Conservation (phyloP, 148 eudicot genomes). For the Amaranthus palmeri region DNA sequence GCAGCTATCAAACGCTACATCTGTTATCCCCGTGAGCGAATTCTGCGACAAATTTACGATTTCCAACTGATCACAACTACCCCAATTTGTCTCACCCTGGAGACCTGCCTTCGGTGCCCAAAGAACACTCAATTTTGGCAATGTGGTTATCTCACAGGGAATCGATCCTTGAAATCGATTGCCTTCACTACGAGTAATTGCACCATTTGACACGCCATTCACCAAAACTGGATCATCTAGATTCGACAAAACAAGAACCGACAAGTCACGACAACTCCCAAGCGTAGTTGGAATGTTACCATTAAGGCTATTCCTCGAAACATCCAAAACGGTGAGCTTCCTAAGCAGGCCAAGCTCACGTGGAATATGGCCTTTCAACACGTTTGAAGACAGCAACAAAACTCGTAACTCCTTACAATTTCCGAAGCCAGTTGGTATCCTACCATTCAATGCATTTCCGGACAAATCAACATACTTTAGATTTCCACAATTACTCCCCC, state of each 20-base stretch:
- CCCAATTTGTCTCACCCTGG: conserved; percentile 39
- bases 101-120: conserved; percentile 59
- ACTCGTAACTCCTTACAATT: conserved; percentile 41
- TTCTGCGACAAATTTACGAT: conserved; percentile 46
- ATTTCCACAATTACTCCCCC: conserved; percentile 38
- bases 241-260: conserved; percentile 49
- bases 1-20: conserved; percentile 32
- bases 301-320: conserved; percentile 47
- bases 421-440: conserved; percentile 46
- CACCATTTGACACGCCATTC: neutral
- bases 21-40: conserved; percentile 20
- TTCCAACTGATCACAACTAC: conserved; percentile 25
- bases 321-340: conserved; percentile 53
- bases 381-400: conserved; percentile 48
- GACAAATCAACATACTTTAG: conserved; percentile 56
- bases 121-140: conserved; percentile 41
- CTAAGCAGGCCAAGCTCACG: conserved; percentile 40
- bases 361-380: conserved; percentile 45
- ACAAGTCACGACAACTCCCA: conserved; percentile 41
- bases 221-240: conserved; percentile 19
- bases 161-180: conserved; percentile 48
- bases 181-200: conserved; percentile 16
- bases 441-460: conserved; percentile 39
- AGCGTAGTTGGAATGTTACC: conserved; percentile 48
- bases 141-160: conserved; percentile 36